Evolutionary conservation across 257 asterid genomes (phyloP), one percentile per base, ranked within the genome.

Genomic region (Nicotiana undulata): DNA sequence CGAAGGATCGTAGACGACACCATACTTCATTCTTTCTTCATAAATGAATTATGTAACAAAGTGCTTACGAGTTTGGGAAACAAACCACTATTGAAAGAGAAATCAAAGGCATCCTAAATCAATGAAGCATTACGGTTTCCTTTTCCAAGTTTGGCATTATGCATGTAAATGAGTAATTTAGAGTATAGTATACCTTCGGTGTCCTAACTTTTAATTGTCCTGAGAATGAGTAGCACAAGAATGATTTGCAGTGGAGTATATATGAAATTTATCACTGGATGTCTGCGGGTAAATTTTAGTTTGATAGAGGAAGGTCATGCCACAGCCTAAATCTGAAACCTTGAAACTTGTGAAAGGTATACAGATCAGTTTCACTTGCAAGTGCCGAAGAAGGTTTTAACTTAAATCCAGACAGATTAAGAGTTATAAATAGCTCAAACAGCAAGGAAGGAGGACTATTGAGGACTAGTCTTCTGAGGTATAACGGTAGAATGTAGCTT

Each of bases 71-170:
- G 76, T n/a, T 68, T 22, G 53, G 31, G 26, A 68, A 40, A 68
- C n/a, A 68, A 68, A 68, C 32, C 56, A 68, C 76, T 68, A 29
- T 68, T 68, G 76, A 68, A 40, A 40, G 76, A 68, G 56, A 68
- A 40, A 68, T 40, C 76, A 40, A 68, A 68, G 32, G 32, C 76
- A 68, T 68, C 56, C 76, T 40, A 68, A 68, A 37, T 5, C 56
- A 8, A 4, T 40, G 58, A 68, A 20, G 20, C 56, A 40, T n/a
- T 68, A 68, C 32, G 18, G 56, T 37, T 66, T 40, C 56, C n/a
- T 20, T 40, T 40, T 68, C n/a, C 52, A 68, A 40, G 76, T 37
- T 68, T 68, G 56, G 55, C 53, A 37, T n/a, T n/a, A 67, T 34
- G 55, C n/a, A 68, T 68, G 76, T 13, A 68, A 68, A 68, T 15